Percentiles rank a stretch among this genome's conserved stretches.
Evolutionary conservation across 768 basidiomycete species (phyloP).

Genomic region (Mycena rebaudengoi): DNA sequence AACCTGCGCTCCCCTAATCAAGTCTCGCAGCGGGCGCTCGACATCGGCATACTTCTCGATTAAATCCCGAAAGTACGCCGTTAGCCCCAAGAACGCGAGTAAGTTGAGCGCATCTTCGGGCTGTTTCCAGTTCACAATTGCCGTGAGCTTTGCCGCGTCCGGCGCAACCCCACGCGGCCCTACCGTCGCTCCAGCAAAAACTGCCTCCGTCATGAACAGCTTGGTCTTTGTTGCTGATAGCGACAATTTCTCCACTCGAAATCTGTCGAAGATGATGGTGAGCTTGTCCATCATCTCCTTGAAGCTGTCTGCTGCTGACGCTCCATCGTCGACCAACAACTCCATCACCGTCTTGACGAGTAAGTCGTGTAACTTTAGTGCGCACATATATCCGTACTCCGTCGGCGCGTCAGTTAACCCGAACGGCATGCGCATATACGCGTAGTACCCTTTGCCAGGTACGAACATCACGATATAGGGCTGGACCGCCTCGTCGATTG

Average conservation of each 20-base stretch:
- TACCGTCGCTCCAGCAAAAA: slow-evolving; percentile 45
- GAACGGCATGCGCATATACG: slow-evolving; percentile 48
- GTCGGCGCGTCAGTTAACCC: slow-evolving; percentile 50
- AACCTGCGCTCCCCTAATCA: slow-evolving; percentile 29
- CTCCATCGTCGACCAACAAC: slow-evolving; percentile 51
- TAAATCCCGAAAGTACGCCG: slow-evolving; percentile 43
- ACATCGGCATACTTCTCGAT: slow-evolving; percentile 44
- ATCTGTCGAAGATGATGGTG: slow-evolving; percentile 32
- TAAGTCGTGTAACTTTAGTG: slow-evolving; percentile 33
- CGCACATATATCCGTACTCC: slow-evolving; percentile 40
- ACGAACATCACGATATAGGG: slow-evolving; percentile 47
- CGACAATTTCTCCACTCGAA: slow-evolving; percentile 40
- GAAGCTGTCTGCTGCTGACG: slow-evolving; percentile 41
- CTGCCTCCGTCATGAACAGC: slow-evolving; percentile 45
- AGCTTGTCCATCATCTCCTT: slow-evolving; percentile 35
- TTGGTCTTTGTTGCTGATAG: slow-evolving; percentile 45
- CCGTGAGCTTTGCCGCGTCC: slow-evolving; percentile 46
- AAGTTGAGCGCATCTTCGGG: slow-evolving; percentile 40
- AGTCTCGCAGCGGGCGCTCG: slow-evolving; percentile 40
- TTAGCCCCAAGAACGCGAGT: slow-evolving; percentile 44
- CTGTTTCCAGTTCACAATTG: slow-evolving; percentile 43
- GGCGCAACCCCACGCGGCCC: slow-evolving; percentile 43
- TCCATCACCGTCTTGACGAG: slow-evolving; percentile 34
- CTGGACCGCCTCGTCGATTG: slow-evolving; percentile 23
- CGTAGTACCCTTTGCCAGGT: slow-evolving; percentile 46